Conservation (phyloP, 192 early-diverging fungal species). For the Umbelopsis isabellina region DNA sequence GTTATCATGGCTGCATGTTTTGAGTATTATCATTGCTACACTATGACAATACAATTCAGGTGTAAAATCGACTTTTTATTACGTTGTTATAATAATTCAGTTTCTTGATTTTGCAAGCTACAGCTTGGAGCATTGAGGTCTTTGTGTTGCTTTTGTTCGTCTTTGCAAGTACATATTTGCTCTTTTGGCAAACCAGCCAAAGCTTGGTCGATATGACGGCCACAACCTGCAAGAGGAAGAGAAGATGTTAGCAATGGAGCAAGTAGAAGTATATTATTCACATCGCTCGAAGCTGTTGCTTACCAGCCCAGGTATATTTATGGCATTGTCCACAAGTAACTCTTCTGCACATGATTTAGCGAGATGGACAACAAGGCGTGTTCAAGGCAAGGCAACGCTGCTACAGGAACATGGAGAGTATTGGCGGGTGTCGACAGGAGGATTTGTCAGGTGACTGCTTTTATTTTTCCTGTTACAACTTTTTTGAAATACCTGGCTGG, state of each 20-base stretch:
- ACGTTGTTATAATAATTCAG: neutral
- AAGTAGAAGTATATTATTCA: neutral
- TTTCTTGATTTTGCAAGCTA: too few species aligned
- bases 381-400: neutral
- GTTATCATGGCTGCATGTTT: too few species aligned
- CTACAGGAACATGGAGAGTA: neutral
- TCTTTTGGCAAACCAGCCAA: slow-evolving; percentile 31
- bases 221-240: slow-evolving; percentile 24
- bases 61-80: neutral
- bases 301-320: slow-evolving; percentile 35
- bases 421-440: neutral
- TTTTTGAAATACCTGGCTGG: neutral
- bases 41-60: too few species aligned
- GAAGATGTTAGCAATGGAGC: too few species aligned
- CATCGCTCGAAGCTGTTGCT: neutral
- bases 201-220: slow-evolving; percentile 30
- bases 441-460: slow-evolving; percentile 16
- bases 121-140: neutral
- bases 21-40: too few species aligned
- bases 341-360: slow-evolving; percentile 27
- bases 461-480: neutral
- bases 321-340: slow-evolving; percentile 28
- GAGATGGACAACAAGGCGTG: too few species aligned
- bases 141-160: slow-evolving; percentile 20
- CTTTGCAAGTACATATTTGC: slow-evolving; percentile 35